Percentiles rank a stretch among this genome's conserved stretches.
These are phyloP conservation scores for Gossypium herbaceum DNA, from an alignment of 345 rosid species.

Conservation along the genomic window DNA sequence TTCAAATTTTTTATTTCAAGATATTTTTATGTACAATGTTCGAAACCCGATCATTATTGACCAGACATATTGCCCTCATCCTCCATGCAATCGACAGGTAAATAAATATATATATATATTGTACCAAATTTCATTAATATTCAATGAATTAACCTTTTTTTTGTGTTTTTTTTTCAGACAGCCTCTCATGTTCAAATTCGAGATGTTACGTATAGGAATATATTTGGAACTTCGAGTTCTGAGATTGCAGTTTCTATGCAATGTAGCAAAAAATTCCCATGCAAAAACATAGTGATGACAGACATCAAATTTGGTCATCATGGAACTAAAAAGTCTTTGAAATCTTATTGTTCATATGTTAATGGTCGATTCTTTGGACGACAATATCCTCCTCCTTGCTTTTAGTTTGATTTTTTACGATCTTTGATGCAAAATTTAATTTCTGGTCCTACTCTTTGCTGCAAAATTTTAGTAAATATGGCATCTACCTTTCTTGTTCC, in stretches of 20 bases:
- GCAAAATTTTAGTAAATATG: too few relatives aligned
- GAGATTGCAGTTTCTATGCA: constrained; percentile 18
- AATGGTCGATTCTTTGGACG: background rate
- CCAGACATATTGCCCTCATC: constrained; percentile 35
- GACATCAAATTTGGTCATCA: background rate
- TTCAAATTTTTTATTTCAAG: constrained; percentile 26
- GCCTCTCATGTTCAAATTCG: constrained; percentile 29
- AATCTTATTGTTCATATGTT: background rate
- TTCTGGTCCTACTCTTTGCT: too few relatives aligned
- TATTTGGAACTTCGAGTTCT: constrained; percentile 29
- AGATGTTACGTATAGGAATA: constrained; percentile 27
- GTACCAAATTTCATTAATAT: background rate
- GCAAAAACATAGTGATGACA: background rate
- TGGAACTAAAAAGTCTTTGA: background rate
- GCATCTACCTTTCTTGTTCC: too few relatives aligned
- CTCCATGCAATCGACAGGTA: constrained; percentile 19
- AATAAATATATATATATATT: background rate
- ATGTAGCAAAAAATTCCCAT: constrained; percentile 18
- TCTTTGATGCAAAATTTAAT: too few relatives aligned
- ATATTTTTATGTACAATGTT: constrained; percentile 41
- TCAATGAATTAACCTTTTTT: background rate
- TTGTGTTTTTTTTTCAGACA: background rate
- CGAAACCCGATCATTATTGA: constrained; percentile 42
- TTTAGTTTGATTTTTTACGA: constrained; percentile 4
- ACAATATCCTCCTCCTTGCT: background rate